Evolutionary conservation across 2,329 filamentous ascomycete genomes (phyloP), one percentile per base, ranked within the genome.

Genomic region (Leptographium procerum): DNA sequence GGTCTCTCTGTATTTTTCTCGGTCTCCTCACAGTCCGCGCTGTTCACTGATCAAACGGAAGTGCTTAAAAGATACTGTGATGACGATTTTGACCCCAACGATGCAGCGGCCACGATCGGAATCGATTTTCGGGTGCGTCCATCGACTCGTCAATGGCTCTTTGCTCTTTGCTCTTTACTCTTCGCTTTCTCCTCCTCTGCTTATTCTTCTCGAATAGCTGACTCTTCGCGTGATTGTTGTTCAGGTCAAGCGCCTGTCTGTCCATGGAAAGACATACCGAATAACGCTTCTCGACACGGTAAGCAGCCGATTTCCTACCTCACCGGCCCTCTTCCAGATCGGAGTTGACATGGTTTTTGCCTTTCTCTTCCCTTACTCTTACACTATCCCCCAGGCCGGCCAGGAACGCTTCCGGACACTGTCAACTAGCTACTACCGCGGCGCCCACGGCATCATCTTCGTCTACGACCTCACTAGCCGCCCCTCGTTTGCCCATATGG

Each of bases 1-100:
- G 26, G 16, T 43, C 14, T 31, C 26, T 6, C 8, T 13, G 22
- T 33, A 28, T 24, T n/a, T 24, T 22, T 7, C 29, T 43, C 19
- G 14, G 33, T 24, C 28, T 47, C 16, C 43, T 33, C 13, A 4
- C 28, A 4, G 48, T 16, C 34, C 19, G 24, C 26, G n/a, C 54
- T 40, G 33, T 47, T 43, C 31, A 50, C 57, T 24, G 33, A 11
- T 10, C 9, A 26, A 63, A 31, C 36, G 33, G n/a, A n/a, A 80
- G 78, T 82, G 61, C 69, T 82, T 52, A 73, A 78, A 60, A 71
- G 78, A 64, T 82, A 82, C 63, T 80, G 77, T 66, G 78, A 81
- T 61, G 77, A 81, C 65, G 77, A 80, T 63, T 82, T 81, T 63
- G 79, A 82, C 60, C 74, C 77, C 6, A 78, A 81, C 65, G 75